Conservation (phyloP, 176 grass and related monocot species). For the Aegilops bicornis region DNA sequence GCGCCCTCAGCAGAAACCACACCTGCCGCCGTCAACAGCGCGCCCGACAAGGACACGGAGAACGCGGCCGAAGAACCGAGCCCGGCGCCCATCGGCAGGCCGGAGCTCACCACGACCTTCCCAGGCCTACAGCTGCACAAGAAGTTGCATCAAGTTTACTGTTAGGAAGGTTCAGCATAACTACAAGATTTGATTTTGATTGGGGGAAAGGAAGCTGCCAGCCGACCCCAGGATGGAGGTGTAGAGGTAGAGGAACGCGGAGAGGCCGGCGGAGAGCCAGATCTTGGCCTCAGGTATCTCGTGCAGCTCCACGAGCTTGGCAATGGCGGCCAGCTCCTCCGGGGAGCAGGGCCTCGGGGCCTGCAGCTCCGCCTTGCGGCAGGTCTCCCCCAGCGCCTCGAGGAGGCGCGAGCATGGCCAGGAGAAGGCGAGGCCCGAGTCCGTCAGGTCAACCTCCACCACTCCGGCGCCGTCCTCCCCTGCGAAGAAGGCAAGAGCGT, state of each 20-base stretch:
- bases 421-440: slow-evolving; percentile 55
- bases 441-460: slow-evolving; percentile 68
- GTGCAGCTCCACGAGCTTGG: slow-evolving; percentile 40
- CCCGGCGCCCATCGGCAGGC: slow-evolving; percentile 69
- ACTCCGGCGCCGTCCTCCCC: slow-evolving; percentile 4
- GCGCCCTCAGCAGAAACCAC: neutral
- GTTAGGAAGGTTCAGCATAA: neutral
- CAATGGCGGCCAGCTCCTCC: slow-evolving; percentile 30
- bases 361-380: neutral
- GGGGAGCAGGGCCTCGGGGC: slow-evolving; percentile 38
- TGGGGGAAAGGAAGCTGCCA: neutral
- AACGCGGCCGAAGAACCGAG: slow-evolving; percentile 80
- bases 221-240: slow-evolving; percentile 67
- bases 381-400: slow-evolving; percentile 26
- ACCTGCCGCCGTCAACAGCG: slow-evolving; percentile 42
- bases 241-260: slow-evolving; percentile 80
- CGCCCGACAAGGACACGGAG: slow-evolving; percentile 69
- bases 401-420: slow-evolving; percentile 58
- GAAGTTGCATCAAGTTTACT: neutral
- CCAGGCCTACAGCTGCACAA: slow-evolving; percentile 54
- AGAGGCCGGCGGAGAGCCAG: slow-evolving; percentile 64
- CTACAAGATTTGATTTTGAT: neutral
- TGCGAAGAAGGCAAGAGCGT: neutral
- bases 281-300: slow-evolving; percentile 67
- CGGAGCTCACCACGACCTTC: slow-evolving; percentile 63